Evolutionary conservation across 805 yeast species (phyloP).

Genomic region (Saturnispora mendoncae): DNA sequence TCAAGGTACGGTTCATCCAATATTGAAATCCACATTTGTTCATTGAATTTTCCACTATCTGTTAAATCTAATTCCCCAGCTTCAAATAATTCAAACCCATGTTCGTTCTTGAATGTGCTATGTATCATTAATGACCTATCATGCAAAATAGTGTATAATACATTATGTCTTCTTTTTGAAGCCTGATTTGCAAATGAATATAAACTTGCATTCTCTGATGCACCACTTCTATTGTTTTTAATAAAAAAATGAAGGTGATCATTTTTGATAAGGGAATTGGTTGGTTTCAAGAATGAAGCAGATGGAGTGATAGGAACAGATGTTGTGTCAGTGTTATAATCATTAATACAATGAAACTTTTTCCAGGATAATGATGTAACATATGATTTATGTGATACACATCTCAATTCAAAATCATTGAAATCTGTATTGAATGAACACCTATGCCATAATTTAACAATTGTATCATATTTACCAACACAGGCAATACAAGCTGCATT

Average conservation of each 20-base stretch:
- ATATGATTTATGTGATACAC: constrained; percentile 54
- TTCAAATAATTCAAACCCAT: constrained; percentile 45
- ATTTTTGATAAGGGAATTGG: constrained; percentile 24
- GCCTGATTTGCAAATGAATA: constrained; percentile 5
- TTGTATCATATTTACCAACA: constrained; percentile 50
- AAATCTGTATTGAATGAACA: constrained; percentile 56
- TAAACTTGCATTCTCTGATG: constrained; percentile 7
- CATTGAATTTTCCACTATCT: constrained; percentile 13
- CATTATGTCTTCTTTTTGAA: constrained; percentile 32
- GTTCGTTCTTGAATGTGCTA: constrained; percentile 55
- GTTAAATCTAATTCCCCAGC: constrained; percentile 44
- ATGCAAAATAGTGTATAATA: constrained; percentile 55
- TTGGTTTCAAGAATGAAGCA: constrained; percentile 20
- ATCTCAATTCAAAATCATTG: constrained; percentile 57
- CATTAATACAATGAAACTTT: constrained; percentile 11
- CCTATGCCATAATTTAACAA: constrained; percentile 74
- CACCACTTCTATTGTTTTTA: not conserved
- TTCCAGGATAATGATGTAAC: constrained; percentile 58
- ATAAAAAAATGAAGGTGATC: constrained; percentile 11
- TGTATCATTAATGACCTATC: constrained; percentile 58
- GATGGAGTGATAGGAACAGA: constrained; percentile 9
- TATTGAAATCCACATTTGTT: constrained; percentile 18
- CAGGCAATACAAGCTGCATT: constrained; percentile 62
- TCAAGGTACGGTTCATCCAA: constrained; percentile 33
- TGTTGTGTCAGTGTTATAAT: not conserved